Base-by-base conservation (phyloP, 2,329 filamentous ascomycete species). In the Botrytis deweyae region DNA sequence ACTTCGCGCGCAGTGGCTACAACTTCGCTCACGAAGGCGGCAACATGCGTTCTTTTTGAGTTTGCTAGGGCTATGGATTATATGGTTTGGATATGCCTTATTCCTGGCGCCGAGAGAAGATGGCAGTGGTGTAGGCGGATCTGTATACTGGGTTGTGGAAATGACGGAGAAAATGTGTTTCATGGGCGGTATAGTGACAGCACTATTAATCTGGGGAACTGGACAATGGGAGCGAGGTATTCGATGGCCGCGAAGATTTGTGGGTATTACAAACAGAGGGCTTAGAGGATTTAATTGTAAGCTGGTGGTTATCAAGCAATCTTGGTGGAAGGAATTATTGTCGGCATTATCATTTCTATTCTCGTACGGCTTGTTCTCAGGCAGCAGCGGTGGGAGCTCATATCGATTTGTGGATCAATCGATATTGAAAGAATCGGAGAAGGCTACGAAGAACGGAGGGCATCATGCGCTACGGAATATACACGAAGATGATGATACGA, bases 71-170 rank as follows among this genome's bases (percentile, higher is more conserved):
- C 81, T 91, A 42, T 99, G 96, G 96, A 91, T 94, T 65, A 84
- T 89, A 75, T 92, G 92, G 79, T 98, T 98, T 84, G 90, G 90
- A 77, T 98, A 98, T 83, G 92, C 93, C 18, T 88, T 98, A 67
- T 98, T 97, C 86, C 88, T 98, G 77, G 92, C 94, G n/a, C 95
- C 95, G n/a, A 90, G 95, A 77, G 95, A 98, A 83, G 95, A 98
- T 85, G 95, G 95, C 77, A 90, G 89, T 77, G 95, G 95, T 55
- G 90, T 97, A 9, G 96, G 96, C 70, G 95, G 96, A 46, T 95
- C 92, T 22, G 94, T 97, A 71, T 99, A 99, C 86, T 98, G 95
- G 95, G 91, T 97, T 42, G 89, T 98, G 5, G 95, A 98, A 80
- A 93, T 93, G 81, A 89, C 89, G 12, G 93, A 98, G 84, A 97